phyloP scores from a whole-genome alignment of 768 basidiomycete genomes.

The Fomitopsis serialis region DNA sequence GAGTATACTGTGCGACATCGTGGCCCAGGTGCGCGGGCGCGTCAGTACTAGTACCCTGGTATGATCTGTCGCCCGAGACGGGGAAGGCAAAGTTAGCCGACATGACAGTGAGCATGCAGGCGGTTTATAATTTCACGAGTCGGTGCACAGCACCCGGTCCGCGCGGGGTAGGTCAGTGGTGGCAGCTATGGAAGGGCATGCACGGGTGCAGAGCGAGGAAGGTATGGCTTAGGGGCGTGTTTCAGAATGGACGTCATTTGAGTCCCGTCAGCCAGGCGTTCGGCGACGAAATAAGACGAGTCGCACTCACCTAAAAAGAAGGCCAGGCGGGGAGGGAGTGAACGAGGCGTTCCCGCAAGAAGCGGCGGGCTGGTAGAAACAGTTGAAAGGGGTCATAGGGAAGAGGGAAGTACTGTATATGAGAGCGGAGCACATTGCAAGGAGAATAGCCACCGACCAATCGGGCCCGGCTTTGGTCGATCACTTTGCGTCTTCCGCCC shows the following conservation, averaged over 20 bases:
- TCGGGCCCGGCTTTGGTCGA: background rate
- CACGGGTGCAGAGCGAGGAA: background rate
- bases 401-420: background rate
- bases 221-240: background rate
- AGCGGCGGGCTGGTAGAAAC: background rate
- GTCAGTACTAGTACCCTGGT: background rate
- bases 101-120: background rate
- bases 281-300: too few relatives aligned
- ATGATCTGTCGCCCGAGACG: slow-evolving; percentile 13
- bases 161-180: background rate
- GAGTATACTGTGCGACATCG: background rate
- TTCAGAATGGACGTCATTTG: background rate
- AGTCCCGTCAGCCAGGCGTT: too few relatives aligned
- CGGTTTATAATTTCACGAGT: background rate
- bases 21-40: background rate
- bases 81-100: slow-evolving; percentile 2
- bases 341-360: background rate
- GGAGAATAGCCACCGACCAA: background rate
- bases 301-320: too few relatives aligned
- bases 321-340: background rate
- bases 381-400: background rate
- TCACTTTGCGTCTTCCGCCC: background rate
- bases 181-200: background rate
- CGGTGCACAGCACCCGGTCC: background rate
- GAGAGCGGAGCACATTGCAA: background rate